Evolutionary conservation across 768 basidiomycete species (phyloP), one percentile per base, ranked within the genome.

Genomic region (Phaeotremella fagi): DNA sequence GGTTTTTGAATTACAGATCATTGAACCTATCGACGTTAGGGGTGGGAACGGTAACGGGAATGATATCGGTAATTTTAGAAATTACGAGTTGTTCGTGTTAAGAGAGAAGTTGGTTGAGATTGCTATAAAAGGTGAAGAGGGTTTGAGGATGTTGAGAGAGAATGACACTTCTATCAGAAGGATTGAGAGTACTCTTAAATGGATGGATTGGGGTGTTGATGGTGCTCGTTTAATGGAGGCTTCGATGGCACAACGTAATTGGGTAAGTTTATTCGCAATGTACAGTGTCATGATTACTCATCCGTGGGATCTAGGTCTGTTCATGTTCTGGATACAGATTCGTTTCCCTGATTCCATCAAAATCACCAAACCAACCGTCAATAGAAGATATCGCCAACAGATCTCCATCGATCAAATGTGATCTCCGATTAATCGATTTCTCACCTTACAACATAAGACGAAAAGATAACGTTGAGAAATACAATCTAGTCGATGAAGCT

Each of bases 271-370:
- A 33, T 7, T 33, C 31, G 31, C 9, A 16, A n/a, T n/a, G n/a
- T n/a, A n/a, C n/a, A n/a, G n/a, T n/a, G n/a, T n/a, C n/a, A n/a
- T n/a, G n/a, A n/a, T n/a, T n/a, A n/a, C n/a, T n/a, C n/a, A n/a
- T n/a, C n/a, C n/a, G n/a, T n/a, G n/a, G n/a, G n/a, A n/a, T n/a
- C 24, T 42, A 70, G 68, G 68, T 70, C 26, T 70, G 68, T 52
- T 65, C 63, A 1, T 70, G 68, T 35, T 67, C 68, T 4, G 68
- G 68, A 25, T 70, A 70, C 46, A 60, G 68, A 36, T 70, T 61
- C 48, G 50, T 65, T 52, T 60, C 66, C 3, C 55, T 70, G 16
- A 50, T 54, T 20, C 59, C 63, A 18, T 36, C 16, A 23, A 23
- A n/a, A 16, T 27, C 2, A 37, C 50, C 26, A 24, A 46, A 31